phyloP scores from a whole-genome alignment of 1,139 yeast genomes.

The Scheffersomyces illinoinensis region DNA sequence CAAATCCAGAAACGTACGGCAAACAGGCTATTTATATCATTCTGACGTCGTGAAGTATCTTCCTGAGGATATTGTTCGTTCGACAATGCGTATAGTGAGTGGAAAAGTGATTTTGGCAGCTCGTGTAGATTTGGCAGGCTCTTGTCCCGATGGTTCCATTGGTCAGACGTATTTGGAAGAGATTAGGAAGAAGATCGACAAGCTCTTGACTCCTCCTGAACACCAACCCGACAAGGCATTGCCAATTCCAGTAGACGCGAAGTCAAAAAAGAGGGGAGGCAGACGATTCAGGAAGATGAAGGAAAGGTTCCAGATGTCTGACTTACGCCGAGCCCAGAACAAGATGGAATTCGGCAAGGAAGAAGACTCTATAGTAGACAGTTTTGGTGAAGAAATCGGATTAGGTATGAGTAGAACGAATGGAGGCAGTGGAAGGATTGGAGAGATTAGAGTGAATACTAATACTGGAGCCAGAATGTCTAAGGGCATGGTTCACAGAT shows the following conservation, averaged over 20 bases:
- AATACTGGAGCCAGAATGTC: conserved; percentile 54
- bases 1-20: conserved; percentile 43
- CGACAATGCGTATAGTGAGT: conserved; percentile 76
- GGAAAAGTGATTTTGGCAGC: conserved; percentile 85
- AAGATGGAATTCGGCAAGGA: conserved; percentile 78
- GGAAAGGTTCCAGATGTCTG: conserved; percentile 79
- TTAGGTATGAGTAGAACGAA: conserved; percentile 65
- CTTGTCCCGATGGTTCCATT: conserved; percentile 49
- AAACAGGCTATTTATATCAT: conserved; percentile 64
- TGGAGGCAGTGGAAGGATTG: conserved; percentile 25
- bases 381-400: conserved; percentile 80
- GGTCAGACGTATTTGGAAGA: conserved; percentile 66
- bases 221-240: conserved; percentile 68
- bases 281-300: conserved; percentile 74
- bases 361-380: conserved; percentile 63
- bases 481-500: conserved; percentile 51
- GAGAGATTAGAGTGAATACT: conserved; percentile 39
- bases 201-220: conserved; percentile 78
- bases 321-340: conserved; percentile 79
- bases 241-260: conserved; percentile 77
- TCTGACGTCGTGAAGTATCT: conserved; percentile 52
- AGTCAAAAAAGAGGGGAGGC: conserved; percentile 88
- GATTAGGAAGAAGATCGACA: conserved; percentile 63
- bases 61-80: conserved; percentile 61
- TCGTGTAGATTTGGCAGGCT: conserved; percentile 61